Conservation (phyloP, 768 basidiomycete genomes). For the Exsudoporus frostii region DNA sequence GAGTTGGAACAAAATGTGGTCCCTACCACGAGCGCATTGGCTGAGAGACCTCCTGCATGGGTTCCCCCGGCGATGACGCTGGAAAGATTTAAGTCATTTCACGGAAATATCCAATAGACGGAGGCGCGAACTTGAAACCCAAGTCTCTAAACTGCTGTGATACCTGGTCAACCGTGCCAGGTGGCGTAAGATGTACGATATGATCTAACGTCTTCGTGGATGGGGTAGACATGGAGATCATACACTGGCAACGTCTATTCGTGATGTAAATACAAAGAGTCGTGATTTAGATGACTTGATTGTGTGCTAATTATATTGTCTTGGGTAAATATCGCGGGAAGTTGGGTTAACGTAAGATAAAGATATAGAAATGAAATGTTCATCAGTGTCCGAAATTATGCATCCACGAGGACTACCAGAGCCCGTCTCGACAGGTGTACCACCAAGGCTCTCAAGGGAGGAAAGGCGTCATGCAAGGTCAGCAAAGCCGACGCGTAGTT, state of each 20-base stretch:
- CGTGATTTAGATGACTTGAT: not conserved
- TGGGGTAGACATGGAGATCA: constrained; percentile 21
- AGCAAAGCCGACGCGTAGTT: constrained; percentile 42
- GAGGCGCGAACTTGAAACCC: constrained; percentile 57
- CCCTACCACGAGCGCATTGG: constrained; percentile 62
- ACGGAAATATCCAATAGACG: not conserved
- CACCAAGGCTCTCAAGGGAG: too few species aligned
- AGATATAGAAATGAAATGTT: not conserved
- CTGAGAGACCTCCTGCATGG: constrained; percentile 60
- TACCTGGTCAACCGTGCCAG: constrained; percentile 49
- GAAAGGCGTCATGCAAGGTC: constrained; percentile 17
- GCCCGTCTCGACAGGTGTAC: not conserved
- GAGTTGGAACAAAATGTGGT: not conserved
- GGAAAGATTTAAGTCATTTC: not conserved
- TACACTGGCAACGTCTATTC: not conserved
- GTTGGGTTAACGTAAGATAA: not conserved
- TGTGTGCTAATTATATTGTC: not conserved
- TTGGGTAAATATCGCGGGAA: not conserved
- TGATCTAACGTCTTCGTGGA: constrained; percentile 57
- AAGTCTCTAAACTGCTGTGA: constrained; percentile 52
- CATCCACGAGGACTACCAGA: not conserved
- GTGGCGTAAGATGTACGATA: constrained; percentile 68
- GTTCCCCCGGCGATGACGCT: constrained; percentile 68
- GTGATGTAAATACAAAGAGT: not conserved
- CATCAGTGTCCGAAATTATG: not conserved